These are phyloP conservation scores for Cryptococcus floricola DNA, from an alignment of 1,284 basidiomycete species.

Conservation along the genomic window DNA sequence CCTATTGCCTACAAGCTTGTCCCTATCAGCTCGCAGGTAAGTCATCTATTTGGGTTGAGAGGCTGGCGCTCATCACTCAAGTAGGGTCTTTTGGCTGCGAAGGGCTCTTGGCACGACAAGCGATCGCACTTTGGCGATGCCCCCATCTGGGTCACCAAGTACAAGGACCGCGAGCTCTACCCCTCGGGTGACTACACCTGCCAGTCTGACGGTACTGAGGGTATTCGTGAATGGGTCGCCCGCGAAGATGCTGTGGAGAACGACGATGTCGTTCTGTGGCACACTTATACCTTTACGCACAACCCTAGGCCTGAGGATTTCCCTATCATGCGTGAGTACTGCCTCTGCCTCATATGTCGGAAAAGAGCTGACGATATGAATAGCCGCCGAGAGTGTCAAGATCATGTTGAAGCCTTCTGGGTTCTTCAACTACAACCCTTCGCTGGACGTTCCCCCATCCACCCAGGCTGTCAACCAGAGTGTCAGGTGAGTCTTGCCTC, in stretches of 20 bases:
- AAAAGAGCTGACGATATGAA: neutral
- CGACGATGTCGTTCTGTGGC: slow-evolving; percentile 23
- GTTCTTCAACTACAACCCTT: slow-evolving; percentile 14
- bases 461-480: slow-evolving; percentile 34
- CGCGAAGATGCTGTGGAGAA: slow-evolving; percentile 19
- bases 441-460: slow-evolving; percentile 16
- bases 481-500: neutral
- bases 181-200: slow-evolving; percentile 13
- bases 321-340: slow-evolving; percentile 14
- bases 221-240: slow-evolving; percentile 13
- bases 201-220: slow-evolving; percentile 13
- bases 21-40: slow-evolving; percentile 10
- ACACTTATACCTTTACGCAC: slow-evolving; percentile 22
- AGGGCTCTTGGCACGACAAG: neutral
- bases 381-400: slow-evolving; percentile 16
- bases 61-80: neutral
- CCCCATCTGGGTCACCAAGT: slow-evolving; percentile 12
- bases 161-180: slow-evolving; percentile 14
- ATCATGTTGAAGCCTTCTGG: slow-evolving; percentile 18
- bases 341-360: neutral
- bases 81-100: neutral
- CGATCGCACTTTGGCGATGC: slow-evolving; percentile 13
- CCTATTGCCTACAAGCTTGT: slow-evolving; percentile 16
- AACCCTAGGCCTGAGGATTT: slow-evolving; percentile 25
- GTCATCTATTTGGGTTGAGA: slow-evolving; percentile 1